Percentiles rank a stretch among this genome's conserved stretches.
Evolutionary conservation across 1,139 yeast species (phyloP).

Genomic region (Blastobotrys serpentis): DNA sequence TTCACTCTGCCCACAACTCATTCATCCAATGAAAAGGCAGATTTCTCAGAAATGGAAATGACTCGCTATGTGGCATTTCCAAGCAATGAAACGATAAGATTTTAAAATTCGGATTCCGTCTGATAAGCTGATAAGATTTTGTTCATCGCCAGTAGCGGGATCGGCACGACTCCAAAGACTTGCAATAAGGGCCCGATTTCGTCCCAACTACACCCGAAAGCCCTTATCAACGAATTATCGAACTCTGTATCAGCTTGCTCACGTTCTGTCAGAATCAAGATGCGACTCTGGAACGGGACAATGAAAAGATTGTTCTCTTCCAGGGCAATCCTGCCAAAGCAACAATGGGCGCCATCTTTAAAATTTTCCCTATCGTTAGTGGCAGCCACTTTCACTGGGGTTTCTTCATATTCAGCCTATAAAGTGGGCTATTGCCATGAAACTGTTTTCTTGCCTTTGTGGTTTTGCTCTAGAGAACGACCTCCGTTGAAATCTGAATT

Average conservation of each 20-base stretch:
- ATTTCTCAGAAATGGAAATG: no score
- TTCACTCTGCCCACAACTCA: no score
- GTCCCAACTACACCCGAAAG: slow-evolving; percentile 2
- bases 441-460: slow-evolving; percentile 28
- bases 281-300: slow-evolving; percentile 8
- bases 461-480: slow-evolving; percentile 25
- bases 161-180: no score
- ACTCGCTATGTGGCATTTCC: no score
- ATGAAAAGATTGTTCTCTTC: slow-evolving; percentile 2
- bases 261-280: no score
- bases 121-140: no score
- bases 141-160: no score
- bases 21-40: no score
- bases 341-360: slow-evolving; percentile 7
- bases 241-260: slow-evolving; percentile 7
- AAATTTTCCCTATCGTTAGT: slow-evolving; percentile 18
- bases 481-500: slow-evolving; percentile 25
- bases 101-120: no score
- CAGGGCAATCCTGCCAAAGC: not conserved
- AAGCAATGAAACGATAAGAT: no score
- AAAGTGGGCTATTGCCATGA: slow-evolving; percentile 23
- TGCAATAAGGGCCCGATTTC: not conserved
- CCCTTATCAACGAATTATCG: slow-evolving; percentile 9
- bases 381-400: slow-evolving; percentile 20
- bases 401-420: slow-evolving; percentile 23